These are phyloP conservation scores for Citrus sp. DNA, from an alignment of 345 rosid genomes.

Conservation along the genomic window DNA sequence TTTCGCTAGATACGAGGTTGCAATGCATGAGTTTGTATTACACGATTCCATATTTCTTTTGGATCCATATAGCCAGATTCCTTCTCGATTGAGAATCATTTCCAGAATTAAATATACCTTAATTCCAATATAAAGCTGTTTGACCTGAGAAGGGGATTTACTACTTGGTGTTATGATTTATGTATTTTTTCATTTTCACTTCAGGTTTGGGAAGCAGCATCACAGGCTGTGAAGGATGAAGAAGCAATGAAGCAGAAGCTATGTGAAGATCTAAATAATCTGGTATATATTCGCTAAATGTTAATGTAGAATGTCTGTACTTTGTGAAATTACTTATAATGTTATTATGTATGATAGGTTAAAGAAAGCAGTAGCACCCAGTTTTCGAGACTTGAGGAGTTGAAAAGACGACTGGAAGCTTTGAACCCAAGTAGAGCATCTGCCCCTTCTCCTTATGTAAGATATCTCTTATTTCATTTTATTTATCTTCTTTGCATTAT, in stretches of 20 bases:
- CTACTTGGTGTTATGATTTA: not conserved
- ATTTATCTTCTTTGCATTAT: not conserved
- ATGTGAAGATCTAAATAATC: conserved; percentile 71
- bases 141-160: not conserved
- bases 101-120: not conserved
- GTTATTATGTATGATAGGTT: conserved; percentile 36
- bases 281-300: conserved; percentile 50
- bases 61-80: not conserved
- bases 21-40: not conserved
- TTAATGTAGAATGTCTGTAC: not conserved
- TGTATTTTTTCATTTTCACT: not conserved
- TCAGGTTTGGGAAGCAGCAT: conserved; percentile 72
- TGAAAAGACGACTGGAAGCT: conserved; percentile 77
- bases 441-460: conserved; percentile 40
- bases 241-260: conserved; percentile 75
- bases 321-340: conserved; percentile 1
- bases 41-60: not conserved
- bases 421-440: conserved; percentile 63
- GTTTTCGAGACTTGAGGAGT: conserved; percentile 72
- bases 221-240: conserved; percentile 63
- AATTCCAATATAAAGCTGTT: not conserved
- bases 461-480: conserved; percentile 26
- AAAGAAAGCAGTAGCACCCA: conserved; percentile 75
- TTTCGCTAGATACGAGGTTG: not conserved
- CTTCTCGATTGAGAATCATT: not conserved